A percentile compares a stretch with the other conserved stretches of the same genome.
phyloP scores from a whole-genome alignment of 225 moss, liverwort and hornwort species.

The Bryoerythrophyllum caledonicum region DNA sequence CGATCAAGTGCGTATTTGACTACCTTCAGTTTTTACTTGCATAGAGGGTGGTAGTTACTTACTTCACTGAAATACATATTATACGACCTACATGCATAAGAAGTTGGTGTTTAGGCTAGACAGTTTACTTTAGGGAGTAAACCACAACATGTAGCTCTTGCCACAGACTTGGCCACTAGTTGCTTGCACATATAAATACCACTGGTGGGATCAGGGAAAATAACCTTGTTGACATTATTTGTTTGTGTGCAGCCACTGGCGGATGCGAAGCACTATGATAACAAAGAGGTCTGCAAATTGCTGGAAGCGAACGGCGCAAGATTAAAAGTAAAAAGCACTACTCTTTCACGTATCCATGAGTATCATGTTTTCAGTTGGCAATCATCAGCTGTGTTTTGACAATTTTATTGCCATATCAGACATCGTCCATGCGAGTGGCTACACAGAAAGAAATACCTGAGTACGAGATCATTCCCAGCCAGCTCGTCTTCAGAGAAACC shows the following conservation, averaged over 20 bases:
- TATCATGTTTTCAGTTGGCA: background rate
- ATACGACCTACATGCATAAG: too few species aligned
- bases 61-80: too few species aligned
- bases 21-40: too few species aligned
- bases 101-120: too few species aligned
- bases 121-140: too few species aligned
- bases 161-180: background rate
- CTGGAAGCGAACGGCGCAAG: conserved; percentile 61
- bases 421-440: conserved; percentile 72
- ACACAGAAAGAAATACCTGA: conserved; percentile 70
- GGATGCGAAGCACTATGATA: conserved; percentile 80
- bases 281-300: conserved; percentile 67
- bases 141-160: background rate
- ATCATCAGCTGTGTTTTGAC: conserved; percentile 24
- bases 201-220: background rate
- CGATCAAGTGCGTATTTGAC: too few species aligned
- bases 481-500: conserved; percentile 39
- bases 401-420: conserved; percentile 29
- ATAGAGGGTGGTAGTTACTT: too few species aligned
- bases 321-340: conserved; percentile 43
- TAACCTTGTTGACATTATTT: background rate
- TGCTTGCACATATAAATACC: too few species aligned
- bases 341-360: background rate
- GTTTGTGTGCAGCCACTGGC: conserved; percentile 63
- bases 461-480: conserved; percentile 73